These are phyloP conservation scores for Magnolia changhungtana DNA, from an alignment of 164 flowering plant genomes.

Conservation along the genomic window DNA sequence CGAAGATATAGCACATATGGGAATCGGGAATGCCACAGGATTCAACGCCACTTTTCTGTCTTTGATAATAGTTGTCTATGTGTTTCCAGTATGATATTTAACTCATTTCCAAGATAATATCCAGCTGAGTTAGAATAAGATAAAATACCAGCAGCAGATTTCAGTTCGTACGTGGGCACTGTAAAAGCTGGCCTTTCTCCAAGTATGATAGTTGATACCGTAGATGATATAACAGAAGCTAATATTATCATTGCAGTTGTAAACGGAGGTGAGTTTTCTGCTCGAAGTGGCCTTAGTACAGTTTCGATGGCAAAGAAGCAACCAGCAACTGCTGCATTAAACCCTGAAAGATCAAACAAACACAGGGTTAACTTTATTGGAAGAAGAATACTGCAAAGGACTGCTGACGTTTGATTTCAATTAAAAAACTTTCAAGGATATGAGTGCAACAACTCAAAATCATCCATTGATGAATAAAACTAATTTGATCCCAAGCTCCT, in stretches of 20 bases:
- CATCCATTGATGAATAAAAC: neutral
- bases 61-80: neutral
- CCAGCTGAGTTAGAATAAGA: slow-evolving; percentile 22
- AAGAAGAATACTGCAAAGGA: slow-evolving; percentile 1
- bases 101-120: neutral
- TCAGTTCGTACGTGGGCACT: slow-evolving; percentile 93
- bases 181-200: slow-evolving; percentile 96
- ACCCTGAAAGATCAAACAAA: slow-evolving; percentile 52
- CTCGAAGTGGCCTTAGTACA: slow-evolving; percentile 92
- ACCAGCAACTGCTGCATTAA: slow-evolving; percentile 98
- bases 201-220: slow-evolving; percentile 84
- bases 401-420: neutral
- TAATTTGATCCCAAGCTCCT: too few species aligned
- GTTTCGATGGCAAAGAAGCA: slow-evolving; percentile 98
- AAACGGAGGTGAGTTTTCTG: slow-evolving; percentile 98
- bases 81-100: neutral
- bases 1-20: too few species aligned
- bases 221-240: slow-evolving; percentile 96
- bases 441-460: neutral
- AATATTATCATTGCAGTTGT: slow-evolving; percentile 98
- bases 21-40: neutral
- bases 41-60: neutral
- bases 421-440: too few species aligned
- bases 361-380: neutral
- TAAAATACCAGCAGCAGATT: slow-evolving; percentile 97